Conservation (phyloP, 129 eudicot species). For the Flaveria bidentis region DNA sequence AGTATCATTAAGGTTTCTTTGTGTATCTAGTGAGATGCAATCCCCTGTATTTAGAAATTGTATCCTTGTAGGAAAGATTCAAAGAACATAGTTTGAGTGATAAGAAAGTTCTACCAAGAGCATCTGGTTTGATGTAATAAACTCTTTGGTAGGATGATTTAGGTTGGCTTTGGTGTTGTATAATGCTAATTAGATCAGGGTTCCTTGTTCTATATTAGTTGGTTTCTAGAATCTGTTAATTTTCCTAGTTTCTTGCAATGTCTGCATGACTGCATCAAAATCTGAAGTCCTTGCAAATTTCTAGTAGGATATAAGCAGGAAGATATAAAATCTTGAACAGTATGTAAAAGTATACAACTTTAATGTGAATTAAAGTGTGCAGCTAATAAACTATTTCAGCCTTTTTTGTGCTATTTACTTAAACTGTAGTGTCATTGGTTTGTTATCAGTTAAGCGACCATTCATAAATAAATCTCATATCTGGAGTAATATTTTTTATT, state of each 20-base stretch:
- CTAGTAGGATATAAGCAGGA: background rate
- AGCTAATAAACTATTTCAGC: background rate
- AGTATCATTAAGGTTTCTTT: background rate
- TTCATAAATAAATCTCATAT: background rate
- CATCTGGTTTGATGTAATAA: slow-evolving; percentile 12
- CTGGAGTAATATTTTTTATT: background rate
- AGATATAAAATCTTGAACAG: background rate
- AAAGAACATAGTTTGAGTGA: too few species aligned
- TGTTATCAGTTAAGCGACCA: background rate
- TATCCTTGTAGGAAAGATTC: too few species aligned
- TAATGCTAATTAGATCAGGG: background rate
- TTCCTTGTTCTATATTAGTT: background rate
- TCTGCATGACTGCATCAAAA: background rate
- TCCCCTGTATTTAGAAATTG: too few species aligned
- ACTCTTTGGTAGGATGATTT: background rate
- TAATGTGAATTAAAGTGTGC: background rate
- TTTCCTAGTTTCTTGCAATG: background rate
- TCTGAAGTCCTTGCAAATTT: background rate
- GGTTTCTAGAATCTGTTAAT: background rate
- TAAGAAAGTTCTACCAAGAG: background rate
- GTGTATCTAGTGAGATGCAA: too few species aligned
- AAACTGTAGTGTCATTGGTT: background rate
- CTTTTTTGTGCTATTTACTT: background rate
- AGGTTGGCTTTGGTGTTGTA: background rate
- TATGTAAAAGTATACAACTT: background rate